Conservation (phyloP, 73 alveolate genomes). For the Tetrahymena elliotti region DNA sequence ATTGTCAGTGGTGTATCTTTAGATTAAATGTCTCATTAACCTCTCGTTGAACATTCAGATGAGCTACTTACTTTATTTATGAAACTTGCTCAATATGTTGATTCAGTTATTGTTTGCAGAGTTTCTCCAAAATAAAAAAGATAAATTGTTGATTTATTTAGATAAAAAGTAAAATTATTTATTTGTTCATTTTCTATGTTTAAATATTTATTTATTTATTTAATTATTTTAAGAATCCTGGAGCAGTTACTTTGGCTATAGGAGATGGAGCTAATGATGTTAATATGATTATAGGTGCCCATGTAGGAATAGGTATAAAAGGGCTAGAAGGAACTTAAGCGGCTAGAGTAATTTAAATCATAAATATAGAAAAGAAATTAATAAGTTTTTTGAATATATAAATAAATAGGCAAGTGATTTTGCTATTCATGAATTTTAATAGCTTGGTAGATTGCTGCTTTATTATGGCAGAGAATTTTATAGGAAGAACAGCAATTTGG, state of each 20-base stretch:
- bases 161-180: neutral
- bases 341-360: conserved; percentile 47
- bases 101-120: conserved; percentile 82
- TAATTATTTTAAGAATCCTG: conserved; percentile 31
- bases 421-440: conserved; percentile 68
- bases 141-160: conserved; percentile 56
- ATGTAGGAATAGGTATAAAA: conserved; percentile 78
- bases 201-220: too few species aligned
- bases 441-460: conserved; percentile 67
- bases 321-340: conserved; percentile 88
- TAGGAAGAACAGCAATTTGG: conserved; percentile 56
- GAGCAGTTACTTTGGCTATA: conserved; percentile 62
- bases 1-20: conserved; percentile 46
- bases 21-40: conserved; percentile 12
- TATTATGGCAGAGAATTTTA: conserved; percentile 94
- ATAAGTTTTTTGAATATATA: neutral
- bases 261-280: conserved; percentile 88
- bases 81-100: conserved; percentile 52
- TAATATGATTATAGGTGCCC: conserved; percentile 78
- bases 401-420: conserved; percentile 59
- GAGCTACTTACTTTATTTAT: conserved; percentile 29
- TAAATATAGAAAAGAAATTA: neutral
- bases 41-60: neutral
- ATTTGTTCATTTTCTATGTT: too few species aligned
- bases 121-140: conserved; percentile 89